Conservation (phyloP, 2,329 filamentous ascomycete species). For the Thielaviopsis ethacetica region DNA sequence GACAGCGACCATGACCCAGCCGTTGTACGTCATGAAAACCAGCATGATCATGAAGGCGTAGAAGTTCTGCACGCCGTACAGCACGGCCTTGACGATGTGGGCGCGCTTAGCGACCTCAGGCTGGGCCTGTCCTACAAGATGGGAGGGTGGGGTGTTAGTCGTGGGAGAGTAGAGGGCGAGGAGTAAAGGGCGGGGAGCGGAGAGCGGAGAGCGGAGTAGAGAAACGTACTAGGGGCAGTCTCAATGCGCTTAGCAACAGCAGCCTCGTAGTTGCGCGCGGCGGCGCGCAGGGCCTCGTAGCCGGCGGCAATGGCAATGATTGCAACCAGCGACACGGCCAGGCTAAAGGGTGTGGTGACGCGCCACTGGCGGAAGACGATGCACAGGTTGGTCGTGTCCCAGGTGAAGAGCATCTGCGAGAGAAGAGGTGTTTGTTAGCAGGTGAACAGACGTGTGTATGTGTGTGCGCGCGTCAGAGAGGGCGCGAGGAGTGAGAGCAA, state of each 20-base stretch:
- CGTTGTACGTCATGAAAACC: slow-evolving; percentile 99
- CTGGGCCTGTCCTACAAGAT: slow-evolving; percentile 55
- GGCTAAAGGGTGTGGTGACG: slow-evolving; percentile 54
- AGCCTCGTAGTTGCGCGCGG: slow-evolving; percentile 60
- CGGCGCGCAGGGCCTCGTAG: slow-evolving; percentile 75
- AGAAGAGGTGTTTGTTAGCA: background rate
- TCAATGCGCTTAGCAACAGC: slow-evolving; percentile 31
- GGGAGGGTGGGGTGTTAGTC: background rate
- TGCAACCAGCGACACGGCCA: slow-evolving; percentile 67
- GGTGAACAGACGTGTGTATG: no score
- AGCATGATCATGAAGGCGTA: slow-evolving; percentile 99
- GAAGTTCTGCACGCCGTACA: slow-evolving; percentile 91
- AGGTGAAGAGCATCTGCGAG: slow-evolving; percentile 88
- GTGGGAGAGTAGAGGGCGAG: background rate
- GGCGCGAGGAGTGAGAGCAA: background rate
- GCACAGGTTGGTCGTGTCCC: slow-evolving; percentile 85
- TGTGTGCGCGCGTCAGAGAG: background rate
- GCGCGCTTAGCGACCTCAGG: slow-evolving; percentile 45
- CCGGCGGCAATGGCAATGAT: slow-evolving; percentile 75
- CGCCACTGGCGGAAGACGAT: slow-evolving; percentile 92
- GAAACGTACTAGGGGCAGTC: slow-evolving; percentile 36
- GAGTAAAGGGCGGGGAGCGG: background rate
- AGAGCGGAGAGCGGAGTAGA: background rate
- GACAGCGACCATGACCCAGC: slow-evolving; percentile 89
- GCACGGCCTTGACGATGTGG: slow-evolving; percentile 60